Conservation (phyloP, 179 eudicot genomes). For the Sideroxylon spinosum region DNA sequence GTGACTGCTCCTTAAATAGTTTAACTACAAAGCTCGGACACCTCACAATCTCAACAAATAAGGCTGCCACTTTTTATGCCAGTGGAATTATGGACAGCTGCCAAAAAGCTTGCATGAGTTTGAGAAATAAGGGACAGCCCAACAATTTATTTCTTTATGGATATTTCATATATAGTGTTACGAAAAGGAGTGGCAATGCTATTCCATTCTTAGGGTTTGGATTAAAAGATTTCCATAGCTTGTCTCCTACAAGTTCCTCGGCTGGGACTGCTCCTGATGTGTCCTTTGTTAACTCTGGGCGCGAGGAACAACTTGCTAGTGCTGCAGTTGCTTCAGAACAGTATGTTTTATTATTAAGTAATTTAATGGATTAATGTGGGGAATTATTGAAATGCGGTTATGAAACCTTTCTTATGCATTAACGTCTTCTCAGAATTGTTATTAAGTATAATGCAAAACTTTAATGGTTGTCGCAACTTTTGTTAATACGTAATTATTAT, state of each 20-base stretch:
- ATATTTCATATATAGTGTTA: constrained; percentile 38
- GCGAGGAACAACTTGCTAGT: constrained; percentile 31
- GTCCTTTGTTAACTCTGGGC: constrained; percentile 41
- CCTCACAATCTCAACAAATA: constrained; percentile 25
- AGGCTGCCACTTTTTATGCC: constrained; percentile 23
- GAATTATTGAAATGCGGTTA: neutral
- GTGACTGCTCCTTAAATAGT: constrained; percentile 33
- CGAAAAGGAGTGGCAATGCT: constrained; percentile 34
- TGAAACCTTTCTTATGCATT: neutral
- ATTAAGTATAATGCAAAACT: neutral
- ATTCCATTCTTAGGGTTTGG: constrained; percentile 33
- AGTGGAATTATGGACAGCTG: constrained; percentile 31
- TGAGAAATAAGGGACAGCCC: constrained; percentile 43
- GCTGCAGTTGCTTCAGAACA: constrained; percentile 42
- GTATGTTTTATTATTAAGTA: constrained; percentile 35
- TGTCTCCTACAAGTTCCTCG: constrained; percentile 39
- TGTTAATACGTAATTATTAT: neutral
- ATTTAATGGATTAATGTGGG: neutral
- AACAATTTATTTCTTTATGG: constrained; percentile 39
- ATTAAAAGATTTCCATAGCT: constrained; percentile 35
- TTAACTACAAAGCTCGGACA: constrained; percentile 30
- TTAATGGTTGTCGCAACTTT: neutral
- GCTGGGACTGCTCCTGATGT: constrained; percentile 45
- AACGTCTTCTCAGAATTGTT: neutral
- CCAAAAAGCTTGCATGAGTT: constrained; percentile 49